A percentile compares a stretch with the other conserved stretches of the same genome.
Evolutionary conservation across 352 stramenopile species (phyloP).

Genomic region (Phytophthora brassicae): DNA sequence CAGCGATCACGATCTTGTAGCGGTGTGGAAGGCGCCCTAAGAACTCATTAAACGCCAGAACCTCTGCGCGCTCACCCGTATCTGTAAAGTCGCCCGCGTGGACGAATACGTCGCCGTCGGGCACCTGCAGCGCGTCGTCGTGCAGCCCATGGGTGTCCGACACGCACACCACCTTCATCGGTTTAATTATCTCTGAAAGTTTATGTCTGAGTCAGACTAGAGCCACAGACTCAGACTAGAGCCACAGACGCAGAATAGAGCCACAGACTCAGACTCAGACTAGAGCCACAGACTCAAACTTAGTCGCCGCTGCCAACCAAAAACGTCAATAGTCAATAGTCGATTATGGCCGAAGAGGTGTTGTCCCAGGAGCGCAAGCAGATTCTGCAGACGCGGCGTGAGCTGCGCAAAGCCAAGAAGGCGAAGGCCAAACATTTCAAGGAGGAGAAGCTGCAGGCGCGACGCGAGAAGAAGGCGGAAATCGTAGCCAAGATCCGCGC

Average conservation of each 20-base stretch:
- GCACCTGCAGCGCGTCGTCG: conserved; percentile 64
- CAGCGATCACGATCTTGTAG: conserved; percentile 80
- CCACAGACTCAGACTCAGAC: too few species aligned
- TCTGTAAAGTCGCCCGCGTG: conserved; percentile 91
- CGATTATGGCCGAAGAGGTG: conserved; percentile 13
- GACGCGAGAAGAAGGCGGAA: conserved; percentile 76
- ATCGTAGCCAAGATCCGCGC: conserved; percentile 78
- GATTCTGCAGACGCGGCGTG: conserved; percentile 56
- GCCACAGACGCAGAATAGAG: too few species aligned
- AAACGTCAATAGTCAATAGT: background rate
- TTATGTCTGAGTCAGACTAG: too few species aligned
- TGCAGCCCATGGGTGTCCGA: conserved; percentile 81
- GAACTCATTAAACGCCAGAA: conserved; percentile 73
- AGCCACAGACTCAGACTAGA: too few species aligned
- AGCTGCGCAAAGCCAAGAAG: conserved; percentile 85
- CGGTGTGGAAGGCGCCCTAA: conserved; percentile 63
- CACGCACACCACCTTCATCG: conserved; percentile 71
- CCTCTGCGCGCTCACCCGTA: conserved; percentile 62
- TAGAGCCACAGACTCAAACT: too few species aligned
- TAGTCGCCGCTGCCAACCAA: background rate
- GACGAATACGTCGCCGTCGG: conserved; percentile 82
- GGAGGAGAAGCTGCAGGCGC: conserved; percentile 58
- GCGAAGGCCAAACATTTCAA: conserved; percentile 67
- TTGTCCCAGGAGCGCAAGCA: conserved; percentile 35
- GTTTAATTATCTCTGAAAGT: too few species aligned